Percentiles rank a stretch among this genome's conserved stretches.
These are phyloP conservation scores for Calocera viscosa DNA, from an alignment of 768 basidiomycete species.

Conservation along the genomic window DNA sequence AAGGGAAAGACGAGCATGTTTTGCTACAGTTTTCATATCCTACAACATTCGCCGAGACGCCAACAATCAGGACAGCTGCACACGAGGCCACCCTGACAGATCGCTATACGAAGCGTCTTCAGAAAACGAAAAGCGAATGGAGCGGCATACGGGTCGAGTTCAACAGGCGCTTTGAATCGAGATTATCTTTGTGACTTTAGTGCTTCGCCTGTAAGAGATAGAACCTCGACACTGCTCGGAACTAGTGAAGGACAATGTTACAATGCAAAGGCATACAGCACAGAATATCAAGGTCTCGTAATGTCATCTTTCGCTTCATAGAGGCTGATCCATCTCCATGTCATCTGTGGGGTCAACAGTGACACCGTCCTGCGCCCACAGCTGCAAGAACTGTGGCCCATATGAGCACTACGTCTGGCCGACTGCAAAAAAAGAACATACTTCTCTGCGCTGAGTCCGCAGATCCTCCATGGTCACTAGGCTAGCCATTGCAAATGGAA, in stretches of 20 bases:
- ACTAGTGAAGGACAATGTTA: no score
- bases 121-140: background rate
- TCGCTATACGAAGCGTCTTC: background rate
- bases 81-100: background rate
- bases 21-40: background rate
- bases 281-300: no score
- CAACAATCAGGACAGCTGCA: background rate
- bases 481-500: slow-evolving; percentile 52
- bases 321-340: background rate
- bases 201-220: no score
- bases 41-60: background rate
- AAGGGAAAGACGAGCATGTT: background rate
- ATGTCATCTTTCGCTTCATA: no score
- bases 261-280: no score
- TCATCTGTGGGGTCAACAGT: slow-evolving; percentile 10
- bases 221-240: no score
- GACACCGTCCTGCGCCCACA: slow-evolving; percentile 9
- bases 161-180: background rate
- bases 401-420: background rate
- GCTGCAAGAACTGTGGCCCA: slow-evolving; percentile 11
- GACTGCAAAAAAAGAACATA: slow-evolving; percentile 29
- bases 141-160: background rate
- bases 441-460: slow-evolving; percentile 47
- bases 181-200: background rate
- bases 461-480: slow-evolving; percentile 53